A percentile compares a stretch with the other conserved stretches of the same genome.
Evolutionary conservation across 106 monocot genomes (phyloP).

Genomic region (Acorus gramineus): DNA sequence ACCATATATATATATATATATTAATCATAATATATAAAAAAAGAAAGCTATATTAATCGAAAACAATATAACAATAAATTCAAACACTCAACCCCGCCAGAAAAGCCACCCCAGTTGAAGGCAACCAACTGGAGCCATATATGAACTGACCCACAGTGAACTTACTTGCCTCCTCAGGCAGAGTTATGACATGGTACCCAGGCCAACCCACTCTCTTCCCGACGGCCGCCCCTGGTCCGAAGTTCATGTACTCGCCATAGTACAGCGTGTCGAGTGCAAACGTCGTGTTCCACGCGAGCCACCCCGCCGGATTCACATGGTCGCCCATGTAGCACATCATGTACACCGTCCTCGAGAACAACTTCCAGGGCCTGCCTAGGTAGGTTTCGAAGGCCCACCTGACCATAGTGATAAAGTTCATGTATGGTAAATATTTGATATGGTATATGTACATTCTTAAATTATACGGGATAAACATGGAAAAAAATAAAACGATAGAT

Average conservation of each 20-base stretch:
- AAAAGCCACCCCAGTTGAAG: constrained; percentile 21
- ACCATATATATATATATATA: no score
- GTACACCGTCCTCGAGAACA: constrained; percentile 13
- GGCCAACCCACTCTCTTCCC: constrained; percentile 16
- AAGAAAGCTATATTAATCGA: no score
- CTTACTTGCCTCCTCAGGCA: constrained; percentile 13
- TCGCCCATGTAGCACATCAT: constrained; percentile 18
- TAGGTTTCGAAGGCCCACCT: no score
- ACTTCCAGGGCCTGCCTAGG: constrained; percentile 1
- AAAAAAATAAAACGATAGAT: no score
- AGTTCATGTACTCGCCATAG: constrained; percentile 22
- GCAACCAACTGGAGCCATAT: constrained; percentile 12
- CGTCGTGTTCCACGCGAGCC: constrained; percentile 19
- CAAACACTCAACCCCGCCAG: constrained; percentile 2
- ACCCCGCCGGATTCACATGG: constrained; percentile 13
- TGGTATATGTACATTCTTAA: no score
- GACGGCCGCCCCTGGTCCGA: constrained; percentile 16
- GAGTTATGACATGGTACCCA: constrained; percentile 4
- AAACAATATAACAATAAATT: no score
- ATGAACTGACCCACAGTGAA: constrained; percentile 19
- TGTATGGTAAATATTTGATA: no score
- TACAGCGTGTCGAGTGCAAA: constrained; percentile 21
- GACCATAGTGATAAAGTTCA: no score
- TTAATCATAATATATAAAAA: no score
- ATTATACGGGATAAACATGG: no score